Evolutionary conservation across 2,329 filamentous ascomycete genomes (phyloP), one percentile per base, ranked within the genome.

Genomic region (Fusarium staphyleae): DNA sequence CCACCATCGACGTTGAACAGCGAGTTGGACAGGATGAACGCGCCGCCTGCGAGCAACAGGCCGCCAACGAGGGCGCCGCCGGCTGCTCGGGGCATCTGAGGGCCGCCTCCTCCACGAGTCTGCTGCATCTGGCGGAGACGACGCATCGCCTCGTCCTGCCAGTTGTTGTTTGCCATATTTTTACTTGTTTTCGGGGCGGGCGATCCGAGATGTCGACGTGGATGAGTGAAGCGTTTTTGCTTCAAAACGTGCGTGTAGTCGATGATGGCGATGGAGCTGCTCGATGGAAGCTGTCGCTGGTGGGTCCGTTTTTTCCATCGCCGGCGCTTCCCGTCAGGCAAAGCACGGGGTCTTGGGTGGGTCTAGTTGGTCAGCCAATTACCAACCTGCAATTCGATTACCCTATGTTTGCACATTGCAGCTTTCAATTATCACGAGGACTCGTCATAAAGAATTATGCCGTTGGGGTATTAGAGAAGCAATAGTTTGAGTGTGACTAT

Each of bases 1-100:
- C 95, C 95, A 87, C 95, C 95, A 72, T 99, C 95, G 69, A 99
- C 95, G 78, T 88, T 88, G 80, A 88, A 88, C 5, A 88, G 79
- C 36, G 85, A 82, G 72, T 86, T 83, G 67, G 82, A 79, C 61
- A 86, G 66, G 63, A 86, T 58, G 66, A 81, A 70, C 50, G 77
- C 72, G 37, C 79, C 82, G 52, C 80, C 80, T 13, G 75, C 76
- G 35, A 83, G 67, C 26, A 84, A 66, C 14, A 74, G 64, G 15
- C 78, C 66, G 35, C 74, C 78, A 24, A 73, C 69, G 40, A 82
- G 47, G 28, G 74, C 75, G 36, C 72, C 71, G 29, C 74, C 73
- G 13, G 74, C 58, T 41, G 74, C 73, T 51, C 74, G 73, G 33
- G 77, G 74, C 53, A 75, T 70, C 58, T 75, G 70, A 39, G 78